Base-by-base conservation (phyloP, 306 rosid genomes). In the Castanea crenata region DNA sequence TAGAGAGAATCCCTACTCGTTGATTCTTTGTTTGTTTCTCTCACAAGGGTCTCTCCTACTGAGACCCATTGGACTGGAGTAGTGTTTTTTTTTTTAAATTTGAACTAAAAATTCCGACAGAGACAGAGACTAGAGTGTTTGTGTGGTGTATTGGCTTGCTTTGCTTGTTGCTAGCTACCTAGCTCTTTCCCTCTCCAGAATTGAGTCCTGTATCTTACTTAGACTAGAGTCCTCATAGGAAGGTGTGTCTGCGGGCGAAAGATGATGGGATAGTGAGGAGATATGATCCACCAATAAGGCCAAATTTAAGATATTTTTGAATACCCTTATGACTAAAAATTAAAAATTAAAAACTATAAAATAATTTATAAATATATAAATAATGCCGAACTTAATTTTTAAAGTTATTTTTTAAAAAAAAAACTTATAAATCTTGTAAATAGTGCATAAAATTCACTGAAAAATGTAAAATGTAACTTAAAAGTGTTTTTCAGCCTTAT, bases 231-330 rank as follows among this genome's bases (percentile, higher is more conserved):
- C 52, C 75, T 49, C 68, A 19, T 85, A 74, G 90, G 84, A 75
- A 83, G 72, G 75, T n/a, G 89, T 78, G 87, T 78, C 58, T 51
- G 61, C 44, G 41, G 55, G 76, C 65, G 52, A 75, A 83, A 70
- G 75, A 34, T 68, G 86, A 85, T 83, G 71, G 85, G 85, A 85
- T 61, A 56, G 72, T 63, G 82, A 80, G 76, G 81, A 83, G 85
- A 85, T 78, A 75, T 71, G 75, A 49, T 69, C 76, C 27, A 51
- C 35, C 20, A 32, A 58, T 71, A 77, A 61, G 1, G 74, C 72
- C 78, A 73, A 76, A 70, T 5, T 16, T 23, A 62, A 25, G 2
- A 25, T 25, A 25, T 25, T 1, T 25, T 25, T 25, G 27, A 25
- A 25, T 25, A 25, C 2, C 1, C 27, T 25, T 25, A 1, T 25